phyloP scores from a whole-genome alignment of 2,329 filamentous ascomycete genomes.

The Aspergillus phoenicis region DNA sequence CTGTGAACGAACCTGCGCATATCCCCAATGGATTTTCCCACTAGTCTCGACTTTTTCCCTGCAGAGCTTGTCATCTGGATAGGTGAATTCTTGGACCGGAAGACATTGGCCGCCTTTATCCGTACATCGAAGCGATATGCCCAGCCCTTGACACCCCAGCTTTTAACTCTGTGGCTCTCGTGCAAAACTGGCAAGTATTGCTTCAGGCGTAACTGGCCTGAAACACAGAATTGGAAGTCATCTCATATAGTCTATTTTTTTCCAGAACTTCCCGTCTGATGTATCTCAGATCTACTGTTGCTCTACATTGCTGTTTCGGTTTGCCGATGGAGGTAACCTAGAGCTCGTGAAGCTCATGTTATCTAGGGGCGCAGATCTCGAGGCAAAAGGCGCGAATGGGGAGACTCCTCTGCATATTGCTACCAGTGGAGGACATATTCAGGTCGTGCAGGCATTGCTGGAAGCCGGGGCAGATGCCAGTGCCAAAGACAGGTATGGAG shows the following conservation, averaged over 20 bases:
- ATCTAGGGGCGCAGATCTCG: not conserved
- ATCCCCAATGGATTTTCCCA: not conserved
- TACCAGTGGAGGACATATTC: not conserved
- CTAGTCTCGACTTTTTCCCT: not conserved
- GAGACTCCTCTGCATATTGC: not conserved
- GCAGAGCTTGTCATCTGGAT: not conserved
- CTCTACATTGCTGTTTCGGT: not conserved
- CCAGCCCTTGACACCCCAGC: not conserved
- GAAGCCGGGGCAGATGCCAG: conserved; percentile 5
- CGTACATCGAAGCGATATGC: conserved; percentile 1
- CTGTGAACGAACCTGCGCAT: no score
- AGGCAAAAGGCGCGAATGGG: not conserved
- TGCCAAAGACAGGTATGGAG: not conserved
- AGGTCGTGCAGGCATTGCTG: not conserved
- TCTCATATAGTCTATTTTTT: not conserved
- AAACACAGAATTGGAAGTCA: not conserved
- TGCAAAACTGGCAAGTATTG: no score
- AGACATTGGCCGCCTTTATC: not conserved
- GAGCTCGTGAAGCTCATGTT: not conserved
- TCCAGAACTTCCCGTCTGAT: not conserved
- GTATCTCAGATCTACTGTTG: not conserved
- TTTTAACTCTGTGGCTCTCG: not conserved
- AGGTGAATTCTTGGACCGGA: not conserved
- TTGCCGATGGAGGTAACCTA: not conserved
- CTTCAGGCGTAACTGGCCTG: not conserved